Percentiles rank a stretch among this genome's conserved stretches.
Evolutionary conservation across 225 moss, liverwort and hornwort species (phyloP).

Genomic region (Anthoceros angustus): DNA sequence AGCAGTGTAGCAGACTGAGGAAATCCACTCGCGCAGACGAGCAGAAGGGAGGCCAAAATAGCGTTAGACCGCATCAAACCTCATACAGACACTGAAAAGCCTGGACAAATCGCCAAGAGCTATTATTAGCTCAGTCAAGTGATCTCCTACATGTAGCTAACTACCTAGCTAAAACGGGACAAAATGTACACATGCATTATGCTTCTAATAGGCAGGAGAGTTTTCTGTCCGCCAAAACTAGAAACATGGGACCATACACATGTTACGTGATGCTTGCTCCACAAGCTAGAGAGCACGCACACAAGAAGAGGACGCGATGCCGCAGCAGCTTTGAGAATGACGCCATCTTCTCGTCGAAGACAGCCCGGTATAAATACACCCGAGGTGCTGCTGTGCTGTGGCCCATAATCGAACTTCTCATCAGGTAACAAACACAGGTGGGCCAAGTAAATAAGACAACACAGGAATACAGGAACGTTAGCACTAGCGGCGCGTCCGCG

Average conservation of each 20-base stretch:
- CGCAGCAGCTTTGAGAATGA: neutral
- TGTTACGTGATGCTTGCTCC: neutral
- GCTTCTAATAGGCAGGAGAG: neutral
- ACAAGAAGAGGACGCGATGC: neutral
- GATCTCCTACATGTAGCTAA: no score
- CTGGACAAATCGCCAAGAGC: no score
- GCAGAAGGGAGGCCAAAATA: no score
- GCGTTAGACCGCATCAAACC: no score
- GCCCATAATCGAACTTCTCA: neutral
- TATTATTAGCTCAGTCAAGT: no score
- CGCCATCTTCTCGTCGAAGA: neutral
- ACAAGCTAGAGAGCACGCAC: neutral
- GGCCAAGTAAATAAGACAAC: neutral
- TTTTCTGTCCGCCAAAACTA: neutral
- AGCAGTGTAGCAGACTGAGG: no score
- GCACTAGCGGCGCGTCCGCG: constrained; percentile 7
- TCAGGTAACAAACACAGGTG: neutral
- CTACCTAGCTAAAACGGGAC: no score
- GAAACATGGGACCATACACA: neutral
- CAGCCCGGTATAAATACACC: neutral
- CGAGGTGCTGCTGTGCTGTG: neutral
- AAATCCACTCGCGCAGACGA: no score
- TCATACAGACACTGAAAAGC: no score
- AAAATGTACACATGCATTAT: constrained; percentile 3
- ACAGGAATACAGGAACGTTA: neutral